A percentile compares a stretch with the other conserved stretches of the same genome.
phyloP scores from a whole-genome alignment of 768 basidiomycete species.

The Boletus rubescentipes region DNA sequence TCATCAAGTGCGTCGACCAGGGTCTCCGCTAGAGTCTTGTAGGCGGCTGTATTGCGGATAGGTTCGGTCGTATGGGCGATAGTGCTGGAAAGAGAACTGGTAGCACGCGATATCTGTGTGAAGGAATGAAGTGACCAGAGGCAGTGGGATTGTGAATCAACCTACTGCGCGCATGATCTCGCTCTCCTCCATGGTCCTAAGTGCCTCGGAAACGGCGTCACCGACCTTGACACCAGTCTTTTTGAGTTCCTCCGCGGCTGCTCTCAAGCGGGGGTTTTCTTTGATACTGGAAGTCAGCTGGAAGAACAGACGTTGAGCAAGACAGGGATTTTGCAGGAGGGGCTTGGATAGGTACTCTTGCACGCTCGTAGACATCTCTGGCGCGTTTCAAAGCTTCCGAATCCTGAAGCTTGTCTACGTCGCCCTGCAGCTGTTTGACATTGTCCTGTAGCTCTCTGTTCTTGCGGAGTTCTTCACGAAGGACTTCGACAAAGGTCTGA shows the following conservation, averaged over 20 bases:
- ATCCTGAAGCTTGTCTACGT: slow-evolving; percentile 96
- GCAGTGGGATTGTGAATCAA: slow-evolving; percentile 7
- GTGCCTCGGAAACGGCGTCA: slow-evolving; percentile 90
- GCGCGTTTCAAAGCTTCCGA: slow-evolving; percentile 94
- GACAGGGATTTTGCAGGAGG: background rate
- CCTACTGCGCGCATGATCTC: slow-evolving; percentile 84
- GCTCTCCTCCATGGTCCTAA: slow-evolving; percentile 93
- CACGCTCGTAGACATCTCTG: slow-evolving; percentile 88
- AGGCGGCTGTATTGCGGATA: slow-evolving; percentile 94
- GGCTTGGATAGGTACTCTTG: slow-evolving; percentile 63
- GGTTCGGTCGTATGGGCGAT: slow-evolving; percentile 92
- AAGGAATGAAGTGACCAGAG: background rate
- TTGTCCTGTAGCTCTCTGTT: slow-evolving; percentile 95
- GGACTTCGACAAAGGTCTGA: slow-evolving; percentile 92
- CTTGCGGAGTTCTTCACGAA: slow-evolving; percentile 90
- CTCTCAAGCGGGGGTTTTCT: slow-evolving; percentile 89
- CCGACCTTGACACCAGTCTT: slow-evolving; percentile 88
- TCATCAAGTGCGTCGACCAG: slow-evolving; percentile 93
- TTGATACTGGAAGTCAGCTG: slow-evolving; percentile 93
- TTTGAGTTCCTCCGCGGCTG: slow-evolving; percentile 90
- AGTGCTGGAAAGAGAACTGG: slow-evolving; percentile 80
- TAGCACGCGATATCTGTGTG: slow-evolving; percentile 76
- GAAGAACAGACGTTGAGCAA: slow-evolving; percentile 1
- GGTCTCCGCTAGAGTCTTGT: slow-evolving; percentile 87
- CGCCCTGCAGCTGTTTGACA: slow-evolving; percentile 95